Evolutionary conservation across 2,329 filamentous ascomycete genomes (phyloP).

Genomic region (Alternaria metachromatica): DNA sequence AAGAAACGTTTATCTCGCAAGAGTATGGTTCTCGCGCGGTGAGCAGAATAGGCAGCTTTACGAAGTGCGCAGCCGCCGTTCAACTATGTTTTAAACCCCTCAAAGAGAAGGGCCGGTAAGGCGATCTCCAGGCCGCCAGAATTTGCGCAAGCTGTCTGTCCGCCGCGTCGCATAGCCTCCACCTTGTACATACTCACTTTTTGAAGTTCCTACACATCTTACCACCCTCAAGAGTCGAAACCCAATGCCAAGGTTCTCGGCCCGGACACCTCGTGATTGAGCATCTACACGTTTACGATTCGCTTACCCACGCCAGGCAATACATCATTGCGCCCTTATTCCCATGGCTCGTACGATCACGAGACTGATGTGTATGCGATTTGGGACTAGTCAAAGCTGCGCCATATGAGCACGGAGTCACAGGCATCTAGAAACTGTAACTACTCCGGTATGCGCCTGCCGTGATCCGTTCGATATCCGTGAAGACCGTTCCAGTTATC

Average conservation of each 20-base stretch:
- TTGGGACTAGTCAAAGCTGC: conserved; percentile 13
- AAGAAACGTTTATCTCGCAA: conserved; percentile 4
- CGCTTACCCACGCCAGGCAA: conserved; percentile 1
- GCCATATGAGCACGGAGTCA: conserved; percentile 1
- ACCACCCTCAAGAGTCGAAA: not conserved
- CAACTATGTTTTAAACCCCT: not conserved
- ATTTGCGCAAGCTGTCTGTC: not conserved
- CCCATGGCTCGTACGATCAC: conserved; percentile 11
- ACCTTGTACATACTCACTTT: not conserved
- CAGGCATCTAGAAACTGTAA: not conserved
- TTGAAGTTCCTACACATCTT: not conserved
- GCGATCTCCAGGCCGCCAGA: not conserved
- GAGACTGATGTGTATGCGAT: conserved; percentile 2
- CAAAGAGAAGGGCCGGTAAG: not conserved
- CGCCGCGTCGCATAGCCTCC: not conserved
- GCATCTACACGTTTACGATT: conserved; percentile 5
- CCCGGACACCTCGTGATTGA: conserved; percentile 5
- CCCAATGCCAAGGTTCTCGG: conserved; percentile 16
- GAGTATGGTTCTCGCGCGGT: conserved; percentile 4
- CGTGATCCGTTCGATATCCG: conserved; percentile 3
- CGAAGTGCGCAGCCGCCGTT: not conserved
- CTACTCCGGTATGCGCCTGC: conserved; percentile 4
- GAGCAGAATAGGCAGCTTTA: not conserved
- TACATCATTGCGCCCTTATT: conserved; percentile 1
- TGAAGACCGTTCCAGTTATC: not conserved